Base-by-base conservation (phyloP, 495 filamentous ascomycete genomes). In the Arthonia radiata region DNA sequence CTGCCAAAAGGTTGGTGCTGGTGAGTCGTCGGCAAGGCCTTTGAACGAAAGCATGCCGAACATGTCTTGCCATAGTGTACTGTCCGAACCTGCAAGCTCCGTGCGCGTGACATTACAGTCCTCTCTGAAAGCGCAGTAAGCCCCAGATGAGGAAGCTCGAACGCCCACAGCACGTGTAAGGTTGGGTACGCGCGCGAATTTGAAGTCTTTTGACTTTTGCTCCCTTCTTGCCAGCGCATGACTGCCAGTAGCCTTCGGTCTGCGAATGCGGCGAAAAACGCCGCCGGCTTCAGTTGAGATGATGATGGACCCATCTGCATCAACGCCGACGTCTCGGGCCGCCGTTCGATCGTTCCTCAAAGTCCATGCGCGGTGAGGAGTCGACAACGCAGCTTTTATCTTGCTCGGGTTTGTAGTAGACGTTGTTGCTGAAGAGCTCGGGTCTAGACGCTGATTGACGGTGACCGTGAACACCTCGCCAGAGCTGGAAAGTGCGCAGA, bases 251-350 rank as follows among this genome's bases (percentile, higher is more conserved):
- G 65, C 62, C 33, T 81, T 83, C 5, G 60, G 55, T 36, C 89
- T 61, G 38, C 76, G 80, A 30, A 78, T 61, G 25, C 83, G 68
- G 30, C 61, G 67, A 82, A 82, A 97, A 1, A 92, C 82, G 24
- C 75, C 82, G 4, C 86, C 86, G 18, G 78, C 80, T 31, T 77
- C 59, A 1, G 86, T 94, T 37, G 78, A 82, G 31, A 97, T 66
- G 31, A 97, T 90, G 32, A 97, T 78, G 2, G 81, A 91, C 4
- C 81, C 89, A 52, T 93, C 75, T 43, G 89, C 78, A 9, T 80
- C 78, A 4, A 97, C 70, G 33, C 67, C 75, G 11, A 90, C 74
- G 36, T 91, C 89, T 33, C 59, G 62, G 5, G 73, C 82, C 7
- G 78, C 79, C 61, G 90, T 89, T 30, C 76, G 65, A 3, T 64